phyloP scores from a whole-genome alignment of 1,284 basidiomycete genomes.

The Microbotryum saponariae region DNA sequence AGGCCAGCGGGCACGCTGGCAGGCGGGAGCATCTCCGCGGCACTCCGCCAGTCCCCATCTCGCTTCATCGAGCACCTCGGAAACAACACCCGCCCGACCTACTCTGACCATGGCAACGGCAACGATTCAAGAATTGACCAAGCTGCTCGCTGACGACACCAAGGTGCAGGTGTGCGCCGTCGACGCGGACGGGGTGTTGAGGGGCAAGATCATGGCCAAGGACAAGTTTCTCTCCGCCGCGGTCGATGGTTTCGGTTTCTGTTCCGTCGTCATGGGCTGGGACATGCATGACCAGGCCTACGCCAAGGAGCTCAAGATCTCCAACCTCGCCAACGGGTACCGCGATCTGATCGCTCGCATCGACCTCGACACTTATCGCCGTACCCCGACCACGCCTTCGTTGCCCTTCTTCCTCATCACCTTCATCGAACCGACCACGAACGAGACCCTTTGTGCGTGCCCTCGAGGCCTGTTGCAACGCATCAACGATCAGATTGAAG shows the following conservation, averaged over 20 bases:
- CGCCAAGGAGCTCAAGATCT: constrained; percentile 74
- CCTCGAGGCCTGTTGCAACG: constrained; percentile 71
- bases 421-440: constrained; percentile 77
- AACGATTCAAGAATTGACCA: constrained; percentile 54
- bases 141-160: constrained; percentile 55
- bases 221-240: constrained; percentile 81
- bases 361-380: constrained; percentile 46
- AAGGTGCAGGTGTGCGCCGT: constrained; percentile 79
- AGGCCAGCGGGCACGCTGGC: too few species aligned
- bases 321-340: constrained; percentile 84
- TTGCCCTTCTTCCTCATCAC: constrained; percentile 86
- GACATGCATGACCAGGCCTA: constrained; percentile 66
- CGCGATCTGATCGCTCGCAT: constrained; percentile 59
- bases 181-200: constrained; percentile 77
- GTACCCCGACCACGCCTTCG: constrained; percentile 41
- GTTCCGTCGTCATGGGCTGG: constrained; percentile 60
- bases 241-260: constrained; percentile 76
- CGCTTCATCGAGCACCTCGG: neutral
- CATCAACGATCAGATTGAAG: constrained; percentile 47
- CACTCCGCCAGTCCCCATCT: neutral
- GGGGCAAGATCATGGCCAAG: constrained; percentile 67
- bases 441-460: constrained; percentile 64
- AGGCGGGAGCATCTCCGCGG: too few species aligned
- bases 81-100: neutral
- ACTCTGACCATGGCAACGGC: constrained; percentile 46